Evolutionary conservation across 805 yeast species (phyloP), one percentile per base, ranked within the genome.

Genomic region (Wickerhamomyces kurtzmanii): DNA sequence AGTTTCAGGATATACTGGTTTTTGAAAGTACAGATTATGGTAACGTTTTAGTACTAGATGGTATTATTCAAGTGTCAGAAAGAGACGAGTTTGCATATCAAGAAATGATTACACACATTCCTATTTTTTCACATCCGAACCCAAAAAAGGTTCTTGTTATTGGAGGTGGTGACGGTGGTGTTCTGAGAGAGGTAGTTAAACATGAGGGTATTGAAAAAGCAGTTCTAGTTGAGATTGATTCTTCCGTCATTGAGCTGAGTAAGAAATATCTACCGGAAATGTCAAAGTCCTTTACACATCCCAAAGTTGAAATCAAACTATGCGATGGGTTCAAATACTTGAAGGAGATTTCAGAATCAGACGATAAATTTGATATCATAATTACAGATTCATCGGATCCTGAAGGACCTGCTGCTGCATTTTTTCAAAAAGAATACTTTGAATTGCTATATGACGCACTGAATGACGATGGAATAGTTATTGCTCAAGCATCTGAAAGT

Each of bases 151-250:
- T 85, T 8, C 66, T 86, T 28, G 91, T 86, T 17, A 82, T 86
- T 43, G 96, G 96, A 16, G 96, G 96, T 15, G 96, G 96, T 23
- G 96, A 86, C 52, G 94, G 96, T 38, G 96, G 96, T 36, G 95
- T 86, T 13, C 58, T 87, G 20, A 68, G 96, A 44, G 96, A 86
- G 52, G 76, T 83, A 12, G 72, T 84, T 25, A 87, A 86, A 55
- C 89, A 81, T 46, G 61, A 65, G 5, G 59, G 66, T 24, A 67
- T 77, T 4, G 77, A 79, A 39, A 53, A 59, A 26, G 79, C 82
- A 11, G 77, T 80, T 10, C 64, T 86, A 51, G 89, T 83, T n/a
- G 96, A 86, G 48, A 87, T 86, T 37, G 96, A 86, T 55, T 78
- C 76, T 47, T 67, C 76, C 35, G 96, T 86, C 17, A 83, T 85